Evolutionary conservation across 106 monocot genomes (phyloP).

Genomic region (Alisma plantagoaquatica): DNA sequence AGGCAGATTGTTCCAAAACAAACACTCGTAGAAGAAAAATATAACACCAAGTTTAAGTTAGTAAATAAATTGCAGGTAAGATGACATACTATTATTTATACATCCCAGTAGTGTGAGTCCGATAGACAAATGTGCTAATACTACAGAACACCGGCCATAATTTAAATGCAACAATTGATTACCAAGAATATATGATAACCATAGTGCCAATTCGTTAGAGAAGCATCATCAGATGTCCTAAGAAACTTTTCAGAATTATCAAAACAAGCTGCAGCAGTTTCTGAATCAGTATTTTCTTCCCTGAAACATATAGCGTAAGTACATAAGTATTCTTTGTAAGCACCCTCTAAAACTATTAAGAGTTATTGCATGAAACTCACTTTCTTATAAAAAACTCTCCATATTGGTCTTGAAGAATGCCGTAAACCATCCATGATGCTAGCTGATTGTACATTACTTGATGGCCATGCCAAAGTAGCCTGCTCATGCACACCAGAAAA

Average conservation of each 20-base stretch:
- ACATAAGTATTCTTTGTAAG: no score
- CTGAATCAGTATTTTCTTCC: conserved; percentile 46
- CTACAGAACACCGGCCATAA: no score
- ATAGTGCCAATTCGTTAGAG: conserved; percentile 68
- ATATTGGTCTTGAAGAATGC: conserved; percentile 91
- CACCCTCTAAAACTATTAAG: no score
- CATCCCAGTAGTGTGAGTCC: no score
- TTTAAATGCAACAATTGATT: no score
- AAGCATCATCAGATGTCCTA: conserved; percentile 50
- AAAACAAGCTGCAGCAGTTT: conserved; percentile 43
- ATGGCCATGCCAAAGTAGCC: conserved; percentile 98
- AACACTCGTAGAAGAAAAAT: no score
- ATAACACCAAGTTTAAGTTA: no score
- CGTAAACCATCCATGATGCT: conserved; percentile 92
- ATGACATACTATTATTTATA: no score
- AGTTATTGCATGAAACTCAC: conserved; percentile 30
- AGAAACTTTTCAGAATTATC: conserved; percentile 30
- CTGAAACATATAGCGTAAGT: conserved; percentile 42
- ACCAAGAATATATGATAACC: conserved; percentile 95
- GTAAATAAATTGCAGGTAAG: no score
- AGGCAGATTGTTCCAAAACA: no score
- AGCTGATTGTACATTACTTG: conserved; percentile 94
- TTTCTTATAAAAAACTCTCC: conserved; percentile 91
- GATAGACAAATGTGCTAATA: no score
- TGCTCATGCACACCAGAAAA: conserved; percentile 15